Percentiles rank a stretch among this genome's conserved stretches.
Conservation (phyloP, 2,329 filamentous ascomycete genomes). For the Nemania sp. region DNA sequence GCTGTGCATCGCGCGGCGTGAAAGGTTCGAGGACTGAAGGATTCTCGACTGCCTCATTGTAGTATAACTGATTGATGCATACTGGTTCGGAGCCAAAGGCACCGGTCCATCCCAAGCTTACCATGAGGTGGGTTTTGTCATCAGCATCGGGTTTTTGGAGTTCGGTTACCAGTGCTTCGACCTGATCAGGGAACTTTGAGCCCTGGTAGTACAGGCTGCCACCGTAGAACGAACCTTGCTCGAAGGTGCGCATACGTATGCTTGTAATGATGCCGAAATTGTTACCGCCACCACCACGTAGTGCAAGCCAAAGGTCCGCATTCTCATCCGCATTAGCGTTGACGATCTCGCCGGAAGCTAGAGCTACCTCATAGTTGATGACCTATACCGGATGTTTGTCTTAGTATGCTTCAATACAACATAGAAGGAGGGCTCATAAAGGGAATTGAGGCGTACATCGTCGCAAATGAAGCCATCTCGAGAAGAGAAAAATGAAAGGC, state of each 20-base stretch:
- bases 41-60: conserved; percentile 19
- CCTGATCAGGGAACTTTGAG: conserved; percentile 40
- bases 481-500: conserved; percentile 34
- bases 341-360: conserved; percentile 14
- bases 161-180: conserved; percentile 41
- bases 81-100: conserved; percentile 8
- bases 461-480: conserved; percentile 34
- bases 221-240: conserved; percentile 30
- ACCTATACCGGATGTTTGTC: neutral
- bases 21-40: conserved; percentile 33
- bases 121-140: conserved; percentile 43
- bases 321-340: conserved; percentile 9
- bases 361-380: conserved; percentile 26
- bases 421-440: neutral
- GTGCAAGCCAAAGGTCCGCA: conserved; percentile 11
- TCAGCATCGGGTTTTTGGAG: conserved; percentile 39
- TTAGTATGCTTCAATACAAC: too few species aligned
- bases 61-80: conserved; percentile 33
- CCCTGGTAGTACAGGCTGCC: conserved; percentile 41
- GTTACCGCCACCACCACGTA: conserved; percentile 24
- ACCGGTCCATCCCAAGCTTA: conserved; percentile 40
- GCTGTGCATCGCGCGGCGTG: conserved; percentile 17
- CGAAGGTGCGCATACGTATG: conserved; percentile 18
- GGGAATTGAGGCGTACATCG: neutral
- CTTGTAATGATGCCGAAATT: conserved; percentile 27